Base-by-base conservation (phyloP, 495 filamentous ascomycete species). In the Neurospora discreta region DNA sequence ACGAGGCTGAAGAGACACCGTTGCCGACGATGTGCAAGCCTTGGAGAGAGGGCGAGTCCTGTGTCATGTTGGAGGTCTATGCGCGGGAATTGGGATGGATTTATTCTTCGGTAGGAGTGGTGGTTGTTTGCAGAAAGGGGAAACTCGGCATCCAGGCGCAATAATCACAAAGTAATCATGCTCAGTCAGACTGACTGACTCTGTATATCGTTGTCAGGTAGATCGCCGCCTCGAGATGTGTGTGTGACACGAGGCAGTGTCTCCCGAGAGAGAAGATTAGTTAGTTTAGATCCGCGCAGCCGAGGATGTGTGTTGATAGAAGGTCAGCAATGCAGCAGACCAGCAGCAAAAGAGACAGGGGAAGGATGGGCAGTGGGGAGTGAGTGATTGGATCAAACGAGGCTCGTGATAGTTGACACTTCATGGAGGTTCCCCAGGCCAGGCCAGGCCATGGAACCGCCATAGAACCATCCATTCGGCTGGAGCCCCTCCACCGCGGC, bases 11-110 rank as follows among this genome's bases (percentile, higher is more conserved):
- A 40, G 23, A 69, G 68, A 70, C 72, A 70, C 75, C 75, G 67
- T 76, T 76, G 39, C 43, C 60, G 69, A 71, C 39, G 69, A 71
- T 39, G 69, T 67, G 71, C 44, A 20, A 38, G 20, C 73, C 75
- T n/a, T 76, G 71, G n/a, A 36, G 41, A 26, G 73, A 74, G 26
- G 16, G 72, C 38, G 36, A 40, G 33, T 70, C 70, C 5, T 73
- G 72, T 39, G 73, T 76, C 73, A 76, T 76, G 0, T 33, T 65
- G 52, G 26, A 65, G 8, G 13, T 20, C 41, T 46, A 4, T 60
- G 52, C 15, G 52, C 15, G 26, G 52, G 52, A 65, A 33, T 65
- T 18, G 52, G 52, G 13, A 18, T 26, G 52, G 33, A 33, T 65
- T 65, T 65, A 65, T 1, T 20, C 33, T 10, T 46, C 2, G 11